These are phyloP conservation scores for Trichoderma koningii DNA, from an alignment of 2,329 filamentous ascomycete species.

Conservation along the genomic window DNA sequence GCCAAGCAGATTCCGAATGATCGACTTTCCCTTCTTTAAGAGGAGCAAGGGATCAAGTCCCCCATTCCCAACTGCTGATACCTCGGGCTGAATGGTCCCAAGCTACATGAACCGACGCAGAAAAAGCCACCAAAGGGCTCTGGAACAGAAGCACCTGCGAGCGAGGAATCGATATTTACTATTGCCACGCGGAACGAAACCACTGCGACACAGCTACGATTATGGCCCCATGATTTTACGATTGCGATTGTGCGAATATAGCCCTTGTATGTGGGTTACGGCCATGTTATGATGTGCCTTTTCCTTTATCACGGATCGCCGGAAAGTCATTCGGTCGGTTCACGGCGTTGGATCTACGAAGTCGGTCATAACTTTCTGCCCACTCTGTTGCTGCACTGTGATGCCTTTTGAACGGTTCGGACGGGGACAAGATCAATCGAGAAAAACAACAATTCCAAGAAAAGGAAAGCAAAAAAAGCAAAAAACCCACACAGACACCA, in stretches of 20 bases:
- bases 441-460: not conserved
- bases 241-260: conserved; percentile 25
- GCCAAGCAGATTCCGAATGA: conserved; percentile 65
- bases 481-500: not conserved
- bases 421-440: not conserved
- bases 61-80: conserved; percentile 40
- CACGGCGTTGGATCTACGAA: conserved; percentile 19
- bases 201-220: conserved; percentile 18
- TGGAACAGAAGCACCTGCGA: not conserved
- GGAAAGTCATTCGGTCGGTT: conserved; percentile 13
- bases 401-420: conserved; percentile 11
- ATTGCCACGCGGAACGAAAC: conserved; percentile 11
- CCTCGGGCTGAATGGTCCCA: conserved; percentile 36
- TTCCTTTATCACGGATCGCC: conserved; percentile 15
- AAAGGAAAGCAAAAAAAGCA: not conserved
- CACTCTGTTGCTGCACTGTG: conserved; percentile 9
- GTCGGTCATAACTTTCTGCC: not conserved
- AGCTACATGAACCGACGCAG: not conserved
- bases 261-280: conserved; percentile 16
- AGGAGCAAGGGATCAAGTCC: conserved; percentile 50
- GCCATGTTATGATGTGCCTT: conserved; percentile 16
- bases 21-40: conserved; percentile 59
- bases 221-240: conserved; percentile 25
- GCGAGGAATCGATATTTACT: conserved; percentile 4
- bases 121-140: not conserved